Percentiles rank a stretch among this genome's conserved stretches.
These are phyloP conservation scores for Juncus inflexus DNA, from an alignment of 176 grass and related monocot species.

Conservation along the genomic window DNA sequence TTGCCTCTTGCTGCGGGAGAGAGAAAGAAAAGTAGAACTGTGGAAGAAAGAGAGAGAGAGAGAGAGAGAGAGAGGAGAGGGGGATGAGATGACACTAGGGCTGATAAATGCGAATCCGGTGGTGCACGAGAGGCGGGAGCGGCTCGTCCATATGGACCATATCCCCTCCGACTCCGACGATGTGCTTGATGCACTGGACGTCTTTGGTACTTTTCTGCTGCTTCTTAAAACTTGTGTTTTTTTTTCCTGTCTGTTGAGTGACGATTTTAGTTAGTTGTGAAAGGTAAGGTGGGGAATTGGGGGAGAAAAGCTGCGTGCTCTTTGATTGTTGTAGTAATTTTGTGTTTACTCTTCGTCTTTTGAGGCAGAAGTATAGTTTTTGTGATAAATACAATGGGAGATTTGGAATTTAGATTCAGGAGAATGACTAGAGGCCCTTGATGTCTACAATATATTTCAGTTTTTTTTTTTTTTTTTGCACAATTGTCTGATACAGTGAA, in stretches of 20 bases:
- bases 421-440: too few relatives aligned
- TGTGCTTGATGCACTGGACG: constrained; percentile 54
- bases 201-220: constrained; percentile 48
- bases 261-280: constrained; percentile 3
- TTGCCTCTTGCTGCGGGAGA: background rate
- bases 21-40: background rate
- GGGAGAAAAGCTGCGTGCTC: too few relatives aligned
- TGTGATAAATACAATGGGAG: too few relatives aligned
- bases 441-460: too few relatives aligned
- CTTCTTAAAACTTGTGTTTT: constrained; percentile 7
- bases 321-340: too few relatives aligned
- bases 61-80: constrained; percentile 2
- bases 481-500: too few relatives aligned
- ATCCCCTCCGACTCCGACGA: constrained; percentile 42
- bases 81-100: constrained; percentile 70
- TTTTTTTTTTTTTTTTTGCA: too few relatives aligned
- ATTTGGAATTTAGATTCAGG: too few relatives aligned
- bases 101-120: constrained; percentile 98
- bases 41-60: background rate
- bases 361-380: too few relatives aligned
- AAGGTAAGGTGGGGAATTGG: too few relatives aligned
- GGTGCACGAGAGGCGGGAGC: constrained; percentile 74
- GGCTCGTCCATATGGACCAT: constrained; percentile 34
- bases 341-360: too few relatives aligned
- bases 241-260: background rate